Evolutionary conservation across 2,329 filamentous ascomycete genomes (phyloP).

Genomic region (Microdochium trichocladiopsis): DNA sequence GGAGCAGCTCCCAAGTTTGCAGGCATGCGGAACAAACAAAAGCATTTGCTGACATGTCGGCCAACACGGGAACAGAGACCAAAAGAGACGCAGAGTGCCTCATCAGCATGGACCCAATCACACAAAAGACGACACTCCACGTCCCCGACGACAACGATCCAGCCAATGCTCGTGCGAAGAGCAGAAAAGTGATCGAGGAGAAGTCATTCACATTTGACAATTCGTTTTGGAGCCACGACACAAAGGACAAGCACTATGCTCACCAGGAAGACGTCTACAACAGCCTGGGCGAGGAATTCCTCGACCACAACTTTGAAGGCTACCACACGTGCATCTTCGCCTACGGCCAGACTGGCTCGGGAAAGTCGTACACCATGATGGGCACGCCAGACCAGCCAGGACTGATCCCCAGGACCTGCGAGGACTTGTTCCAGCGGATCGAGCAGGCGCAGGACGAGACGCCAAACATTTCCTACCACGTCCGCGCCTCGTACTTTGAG

Average conservation of each 20-base stretch:
- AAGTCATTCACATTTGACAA: constrained; percentile 95
- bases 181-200: constrained; percentile 73
- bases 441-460: constrained; percentile 69
- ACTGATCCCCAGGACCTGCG: constrained; percentile 89
- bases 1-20: constrained; percentile 3
- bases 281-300: constrained; percentile 87
- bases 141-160: constrained; percentile 55
- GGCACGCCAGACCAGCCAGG: constrained; percentile 78
- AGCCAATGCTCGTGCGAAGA: constrained; percentile 51
- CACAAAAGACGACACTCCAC: constrained; percentile 75
- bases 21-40: no score
- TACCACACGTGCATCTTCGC: constrained; percentile 99
- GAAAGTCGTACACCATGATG: constrained; percentile 99
- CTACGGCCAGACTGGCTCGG: constrained; percentile 94
- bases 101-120: constrained; percentile 82
- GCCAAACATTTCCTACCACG: constrained; percentile 91
- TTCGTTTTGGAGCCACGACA: constrained; percentile 94
- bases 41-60: constrained; percentile 7
- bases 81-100: constrained; percentile 77
- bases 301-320: constrained; percentile 98
- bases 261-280: constrained; percentile 92
- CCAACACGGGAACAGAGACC: constrained; percentile 57
- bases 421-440: constrained; percentile 93
- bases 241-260: constrained; percentile 76
- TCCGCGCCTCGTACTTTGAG: constrained; percentile 97